Evolutionary conservation across 371 early-diverging fungal species (phyloP).

Genomic region (Synchytrium microbalum): DNA sequence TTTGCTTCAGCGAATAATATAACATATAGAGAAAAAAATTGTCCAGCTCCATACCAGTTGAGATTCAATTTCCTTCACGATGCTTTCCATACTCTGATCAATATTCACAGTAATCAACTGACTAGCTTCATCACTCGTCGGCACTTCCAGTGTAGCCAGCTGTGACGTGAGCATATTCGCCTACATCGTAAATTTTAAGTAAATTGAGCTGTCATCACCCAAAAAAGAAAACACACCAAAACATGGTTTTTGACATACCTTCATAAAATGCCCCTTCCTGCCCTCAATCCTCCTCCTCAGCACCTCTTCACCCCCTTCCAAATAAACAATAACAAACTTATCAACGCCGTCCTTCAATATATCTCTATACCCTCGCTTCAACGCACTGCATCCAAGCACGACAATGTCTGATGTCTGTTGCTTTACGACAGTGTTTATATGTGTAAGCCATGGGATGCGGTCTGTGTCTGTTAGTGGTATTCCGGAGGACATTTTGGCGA

Average conservation of each 20-base stretch:
- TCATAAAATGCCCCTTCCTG: slow-evolving; percentile 51
- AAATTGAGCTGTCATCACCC: no score
- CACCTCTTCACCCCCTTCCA: slow-evolving; percentile 43
- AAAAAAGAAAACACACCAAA: no score
- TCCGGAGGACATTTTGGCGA: slow-evolving; percentile 52
- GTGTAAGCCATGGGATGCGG: slow-evolving; percentile 56
- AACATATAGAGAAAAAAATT: no score
- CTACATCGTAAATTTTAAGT: no score
- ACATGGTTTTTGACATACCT: slow-evolving; percentile 17
- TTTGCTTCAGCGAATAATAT: no score
- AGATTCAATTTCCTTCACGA: no score
- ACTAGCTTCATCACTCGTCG: slow-evolving; percentile 37
- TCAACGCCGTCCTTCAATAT: slow-evolving; percentile 34
- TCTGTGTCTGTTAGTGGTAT: slow-evolving; percentile 53
- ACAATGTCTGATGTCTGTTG: slow-evolving; percentile 11
- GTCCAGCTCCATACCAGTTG: no score
- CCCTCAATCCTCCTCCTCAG: slow-evolving; percentile 37
- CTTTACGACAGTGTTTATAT: slow-evolving; percentile 21
- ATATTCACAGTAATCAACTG: slow-evolving; percentile 8
- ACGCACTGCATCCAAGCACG: slow-evolving; percentile 55
- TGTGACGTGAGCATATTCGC: slow-evolving; percentile 48
- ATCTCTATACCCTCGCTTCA: slow-evolving; percentile 55
- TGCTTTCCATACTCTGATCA: not conserved
- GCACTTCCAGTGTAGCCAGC: slow-evolving; percentile 52
- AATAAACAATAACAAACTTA: slow-evolving; percentile 43